Percentiles rank a stretch among this genome's conserved stretches.
phyloP scores from a whole-genome alignment of 352 stramenopile genomes.

The Pythium rhizo-oryzae region DNA sequence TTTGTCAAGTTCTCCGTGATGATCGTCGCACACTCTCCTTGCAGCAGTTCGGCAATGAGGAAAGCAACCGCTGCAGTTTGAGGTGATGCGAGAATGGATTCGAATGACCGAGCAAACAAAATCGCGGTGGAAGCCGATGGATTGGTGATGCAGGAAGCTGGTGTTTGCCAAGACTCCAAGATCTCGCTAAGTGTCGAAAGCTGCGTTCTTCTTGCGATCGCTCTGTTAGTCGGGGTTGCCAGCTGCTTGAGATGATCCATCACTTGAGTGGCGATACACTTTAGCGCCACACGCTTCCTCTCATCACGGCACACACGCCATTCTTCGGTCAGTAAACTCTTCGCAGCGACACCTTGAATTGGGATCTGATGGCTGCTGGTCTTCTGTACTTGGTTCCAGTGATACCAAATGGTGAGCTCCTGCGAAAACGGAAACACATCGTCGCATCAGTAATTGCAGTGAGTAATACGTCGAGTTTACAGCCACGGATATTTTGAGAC shows the following conservation, averaged over 20 bases:
- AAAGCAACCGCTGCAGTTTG: conserved; percentile 63
- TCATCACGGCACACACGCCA: conserved; percentile 39
- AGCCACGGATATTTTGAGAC: conserved; percentile 19
- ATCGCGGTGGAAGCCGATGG: not conserved
- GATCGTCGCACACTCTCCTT: conserved; percentile 70
- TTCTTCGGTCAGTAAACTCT: conserved; percentile 32
- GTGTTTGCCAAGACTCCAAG: conserved; percentile 14
- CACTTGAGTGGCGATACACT: conserved; percentile 14
- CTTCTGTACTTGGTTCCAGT: conserved; percentile 41
- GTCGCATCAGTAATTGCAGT: not conserved
- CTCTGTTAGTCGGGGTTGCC: conserved; percentile 14
- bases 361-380: conserved; percentile 35
- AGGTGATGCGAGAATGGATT: conserved; percentile 28
- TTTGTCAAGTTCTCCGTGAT: conserved; percentile 50
- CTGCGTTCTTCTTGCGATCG: conserved; percentile 2
- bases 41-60: conserved; percentile 71
- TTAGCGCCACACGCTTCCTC: conserved; percentile 21
- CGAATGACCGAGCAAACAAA: conserved; percentile 23
- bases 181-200: conserved; percentile 9
- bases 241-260: conserved; percentile 31
- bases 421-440: conserved; percentile 18
- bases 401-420: conserved; percentile 75
- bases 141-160: not conserved
- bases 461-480: not conserved
- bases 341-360: conserved; percentile 49